Percentiles rank a stretch among this genome's conserved stretches.
Evolutionary conservation across 192 early-diverging fungal species (phyloP).

Genomic region (Gigaspora rosea): DNA sequence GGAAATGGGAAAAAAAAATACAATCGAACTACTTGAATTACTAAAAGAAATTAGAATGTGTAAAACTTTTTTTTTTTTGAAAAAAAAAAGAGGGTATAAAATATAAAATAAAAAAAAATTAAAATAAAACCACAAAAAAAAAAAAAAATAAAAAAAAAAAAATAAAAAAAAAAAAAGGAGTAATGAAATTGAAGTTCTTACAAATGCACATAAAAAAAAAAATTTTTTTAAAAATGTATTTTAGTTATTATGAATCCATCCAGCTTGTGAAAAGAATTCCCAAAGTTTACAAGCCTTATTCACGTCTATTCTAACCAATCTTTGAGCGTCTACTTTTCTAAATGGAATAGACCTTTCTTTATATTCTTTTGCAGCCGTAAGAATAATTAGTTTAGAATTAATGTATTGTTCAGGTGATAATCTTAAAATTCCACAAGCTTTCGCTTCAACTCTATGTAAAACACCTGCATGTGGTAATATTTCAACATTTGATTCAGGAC

Average conservation of each 20-base stretch:
- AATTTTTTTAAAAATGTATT: too few relatives aligned
- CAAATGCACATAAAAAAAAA: too few relatives aligned
- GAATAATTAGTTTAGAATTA: constrained; percentile 73
- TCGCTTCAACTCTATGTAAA: constrained; percentile 66
- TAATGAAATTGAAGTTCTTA: too few relatives aligned
- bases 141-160: too few relatives aligned
- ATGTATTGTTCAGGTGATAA: constrained; percentile 82
- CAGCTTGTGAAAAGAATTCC: constrained; percentile 83
- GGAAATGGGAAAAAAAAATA: too few relatives aligned
- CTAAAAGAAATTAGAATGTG: too few relatives aligned
- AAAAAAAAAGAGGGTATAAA: too few relatives aligned
- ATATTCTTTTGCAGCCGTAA: constrained; percentile 59
- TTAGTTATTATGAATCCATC: constrained; percentile 67
- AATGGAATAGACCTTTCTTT: constrained; percentile 51
- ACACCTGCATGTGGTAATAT: constrained; percentile 37
- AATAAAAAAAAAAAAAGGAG: too few relatives aligned
- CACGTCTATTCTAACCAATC: constrained; percentile 87
- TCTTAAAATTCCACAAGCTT: constrained; percentile 76
- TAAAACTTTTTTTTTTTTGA: too few relatives aligned
- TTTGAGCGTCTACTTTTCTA: constrained; percentile 91
- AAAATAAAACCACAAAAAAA: too few relatives aligned
- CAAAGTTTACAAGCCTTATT: constrained; percentile 90
- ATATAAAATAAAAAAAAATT: too few relatives aligned
- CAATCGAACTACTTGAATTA: too few relatives aligned
- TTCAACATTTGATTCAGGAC: not conserved